A percentile compares a stretch with the other conserved stretches of the same genome.
Evolutionary conservation across 805 yeast genomes (phyloP).

Genomic region (Candida maris): DNA sequence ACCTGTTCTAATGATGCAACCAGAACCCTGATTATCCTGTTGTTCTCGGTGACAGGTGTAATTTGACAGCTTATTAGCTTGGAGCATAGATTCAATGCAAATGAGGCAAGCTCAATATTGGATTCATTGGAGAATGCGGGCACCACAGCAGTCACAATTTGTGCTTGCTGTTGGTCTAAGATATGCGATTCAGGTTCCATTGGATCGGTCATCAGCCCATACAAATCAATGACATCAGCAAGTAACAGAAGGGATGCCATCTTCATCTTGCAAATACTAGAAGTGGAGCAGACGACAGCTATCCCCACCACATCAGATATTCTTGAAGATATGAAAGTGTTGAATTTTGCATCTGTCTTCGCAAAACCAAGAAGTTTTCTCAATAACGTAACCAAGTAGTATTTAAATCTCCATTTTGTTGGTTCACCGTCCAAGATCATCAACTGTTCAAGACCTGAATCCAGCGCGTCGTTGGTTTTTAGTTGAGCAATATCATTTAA

Average conservation of each 20-base stretch:
- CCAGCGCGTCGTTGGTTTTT: constrained; percentile 4
- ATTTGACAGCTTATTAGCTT: constrained; percentile 65
- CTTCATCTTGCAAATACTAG: constrained; percentile 58
- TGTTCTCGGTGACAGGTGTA: constrained; percentile 45
- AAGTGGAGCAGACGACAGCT: constrained; percentile 78
- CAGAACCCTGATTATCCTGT: constrained; percentile 60
- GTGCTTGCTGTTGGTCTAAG: constrained; percentile 92
- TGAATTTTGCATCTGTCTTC: constrained; percentile 34
- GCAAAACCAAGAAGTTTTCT: constrained; percentile 41
- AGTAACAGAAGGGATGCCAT: constrained; percentile 64
- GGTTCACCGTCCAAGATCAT: constrained; percentile 47
- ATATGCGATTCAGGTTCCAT: constrained; percentile 66
- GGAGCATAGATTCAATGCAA: constrained; percentile 75
- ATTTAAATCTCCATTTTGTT: constrained; percentile 54
- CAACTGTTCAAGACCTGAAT: constrained; percentile 14
- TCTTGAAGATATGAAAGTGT: constrained; percentile 38
- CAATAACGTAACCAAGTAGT: constrained; percentile 44
- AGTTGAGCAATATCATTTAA: constrained; percentile 1
- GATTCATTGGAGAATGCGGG: constrained; percentile 80
- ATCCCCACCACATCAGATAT: constrained; percentile 69
- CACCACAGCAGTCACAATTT: constrained; percentile 80
- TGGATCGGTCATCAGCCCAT: constrained; percentile 64
- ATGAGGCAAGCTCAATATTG: constrained; percentile 67
- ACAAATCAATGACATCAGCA: constrained; percentile 56
- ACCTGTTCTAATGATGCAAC: constrained; percentile 63